Percentiles rank a stretch among this genome's conserved stretches.
phyloP scores from a whole-genome alignment of 345 rosid species.

The Arabidopsis arenosa region DNA sequence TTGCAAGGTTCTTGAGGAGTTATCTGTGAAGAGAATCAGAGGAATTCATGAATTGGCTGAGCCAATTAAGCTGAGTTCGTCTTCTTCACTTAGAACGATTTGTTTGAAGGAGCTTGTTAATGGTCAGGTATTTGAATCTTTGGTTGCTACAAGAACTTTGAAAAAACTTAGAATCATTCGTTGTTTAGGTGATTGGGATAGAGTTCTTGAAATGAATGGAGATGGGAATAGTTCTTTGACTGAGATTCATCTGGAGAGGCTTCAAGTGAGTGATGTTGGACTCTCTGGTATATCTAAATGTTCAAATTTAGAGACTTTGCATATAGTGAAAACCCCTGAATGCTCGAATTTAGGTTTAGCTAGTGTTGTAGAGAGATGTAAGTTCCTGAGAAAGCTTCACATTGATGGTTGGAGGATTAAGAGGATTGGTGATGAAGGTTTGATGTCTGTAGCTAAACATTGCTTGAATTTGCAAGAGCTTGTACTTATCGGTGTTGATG shows the following conservation, averaged over 20 bases:
- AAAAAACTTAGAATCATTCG: slow-evolving; percentile 70
- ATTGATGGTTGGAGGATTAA: slow-evolving; percentile 81
- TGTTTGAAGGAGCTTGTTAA: slow-evolving; percentile 81
- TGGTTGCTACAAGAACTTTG: slow-evolving; percentile 56
- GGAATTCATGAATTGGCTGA: slow-evolving; percentile 59
- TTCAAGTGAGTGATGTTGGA: slow-evolving; percentile 73
- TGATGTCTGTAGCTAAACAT: slow-evolving; percentile 67
- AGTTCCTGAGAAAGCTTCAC: slow-evolving; percentile 72
- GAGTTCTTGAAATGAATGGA: slow-evolving; percentile 55
- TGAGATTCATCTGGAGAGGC: slow-evolving; percentile 80
- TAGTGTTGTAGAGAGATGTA: slow-evolving; percentile 66
- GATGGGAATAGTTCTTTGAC: slow-evolving; percentile 43
- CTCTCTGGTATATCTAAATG: slow-evolving; percentile 61
- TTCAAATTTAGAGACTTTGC: slow-evolving; percentile 63
- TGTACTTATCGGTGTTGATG: slow-evolving; percentile 78
- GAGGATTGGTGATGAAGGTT: slow-evolving; percentile 75
- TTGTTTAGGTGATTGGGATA: slow-evolving; percentile 88
- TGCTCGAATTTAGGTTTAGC: slow-evolving; percentile 68
- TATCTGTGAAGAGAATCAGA: slow-evolving; percentile 77
- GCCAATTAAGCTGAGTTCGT: slow-evolving; percentile 49
- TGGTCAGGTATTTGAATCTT: slow-evolving; percentile 73
- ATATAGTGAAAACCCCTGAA: slow-evolving; percentile 64
- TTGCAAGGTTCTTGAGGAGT: slow-evolving; percentile 69
- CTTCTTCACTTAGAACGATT: slow-evolving; percentile 58
- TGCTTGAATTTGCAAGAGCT: slow-evolving; percentile 72